Percentiles rank a stretch among this genome's conserved stretches.
Evolutionary conservation across 768 basidiomycete genomes (phyloP).

Genomic region (Serpula lacrymans): DNA sequence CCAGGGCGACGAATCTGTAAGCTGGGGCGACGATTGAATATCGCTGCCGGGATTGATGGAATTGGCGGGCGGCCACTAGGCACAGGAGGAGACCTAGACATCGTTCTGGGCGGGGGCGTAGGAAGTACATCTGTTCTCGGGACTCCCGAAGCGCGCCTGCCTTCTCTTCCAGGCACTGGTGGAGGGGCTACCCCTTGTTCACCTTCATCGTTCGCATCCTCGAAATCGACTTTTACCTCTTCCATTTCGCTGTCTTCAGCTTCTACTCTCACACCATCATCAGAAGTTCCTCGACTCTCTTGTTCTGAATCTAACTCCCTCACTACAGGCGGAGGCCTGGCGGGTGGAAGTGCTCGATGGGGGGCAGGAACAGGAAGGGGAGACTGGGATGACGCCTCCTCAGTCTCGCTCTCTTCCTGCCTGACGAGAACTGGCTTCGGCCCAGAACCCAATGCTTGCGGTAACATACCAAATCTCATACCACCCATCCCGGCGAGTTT

Average conservation of each 20-base stretch:
- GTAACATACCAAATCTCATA: conserved; percentile 55
- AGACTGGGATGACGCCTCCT: conserved; percentile 12
- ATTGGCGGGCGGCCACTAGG: conserved; percentile 36
- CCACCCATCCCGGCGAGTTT: conserved; percentile 55
- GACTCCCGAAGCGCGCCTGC: conserved; percentile 24
- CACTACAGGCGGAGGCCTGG: conserved; percentile 29
- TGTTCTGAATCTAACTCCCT: conserved; percentile 32
- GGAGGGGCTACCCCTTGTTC: conserved; percentile 46
- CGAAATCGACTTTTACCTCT: conserved; percentile 59
- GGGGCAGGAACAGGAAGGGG: conserved; percentile 31
- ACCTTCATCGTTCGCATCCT: conserved; percentile 40
- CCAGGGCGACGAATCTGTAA: conserved; percentile 13
- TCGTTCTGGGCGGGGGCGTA: conserved; percentile 45
- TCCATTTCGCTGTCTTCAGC: conserved; percentile 73
- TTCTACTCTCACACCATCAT: conserved; percentile 64
- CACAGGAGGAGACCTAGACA: conserved; percentile 28
- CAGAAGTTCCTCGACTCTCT: conserved; percentile 42
- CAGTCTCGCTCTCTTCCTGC: conserved; percentile 29
- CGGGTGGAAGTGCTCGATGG: conserved; percentile 25
- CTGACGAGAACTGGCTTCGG: conserved; percentile 9
- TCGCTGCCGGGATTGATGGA: conserved; percentile 29
- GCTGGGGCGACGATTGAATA: conserved; percentile 38
- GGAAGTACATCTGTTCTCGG: conserved; percentile 31
- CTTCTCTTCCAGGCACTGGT: conserved; percentile 49
- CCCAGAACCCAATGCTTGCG: conserved; percentile 19